Conservation (phyloP, 306 rosid species). For the Begonia fuchsioides region DNA sequence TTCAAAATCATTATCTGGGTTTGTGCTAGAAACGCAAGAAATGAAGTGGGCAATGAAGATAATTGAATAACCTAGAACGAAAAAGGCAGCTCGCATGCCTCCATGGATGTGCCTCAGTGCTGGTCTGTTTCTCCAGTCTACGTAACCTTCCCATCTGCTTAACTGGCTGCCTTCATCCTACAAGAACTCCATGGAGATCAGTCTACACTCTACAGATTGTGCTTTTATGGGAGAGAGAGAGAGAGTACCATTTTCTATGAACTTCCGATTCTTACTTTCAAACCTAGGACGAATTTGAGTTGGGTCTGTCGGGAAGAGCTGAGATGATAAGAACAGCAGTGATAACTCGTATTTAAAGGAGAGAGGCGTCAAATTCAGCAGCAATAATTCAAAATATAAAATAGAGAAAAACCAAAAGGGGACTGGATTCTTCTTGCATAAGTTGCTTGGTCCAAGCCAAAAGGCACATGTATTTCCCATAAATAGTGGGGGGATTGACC, state of each 20-base stretch:
- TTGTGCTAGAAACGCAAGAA: not conserved
- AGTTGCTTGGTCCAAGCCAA: too few species aligned
- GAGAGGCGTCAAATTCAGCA: too few species aligned
- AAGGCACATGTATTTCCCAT: too few species aligned
- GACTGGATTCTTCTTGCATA: too few species aligned
- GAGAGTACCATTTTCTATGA: conserved; percentile 25
- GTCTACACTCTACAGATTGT: not conserved
- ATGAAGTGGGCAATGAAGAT: not conserved
- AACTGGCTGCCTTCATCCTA: conserved; percentile 29
- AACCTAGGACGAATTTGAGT: conserved; percentile 15
- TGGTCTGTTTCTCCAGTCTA: conserved; percentile 65
- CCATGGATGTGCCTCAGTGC: conserved; percentile 66
- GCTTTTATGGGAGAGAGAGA: not conserved
- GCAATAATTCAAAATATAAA: too few species aligned
- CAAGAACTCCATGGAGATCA: not conserved
- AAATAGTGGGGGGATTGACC: not conserved
- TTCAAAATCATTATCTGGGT: conserved; percentile 1
- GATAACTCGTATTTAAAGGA: not conserved
- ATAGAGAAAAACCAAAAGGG: too few species aligned
- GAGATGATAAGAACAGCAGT: not conserved
- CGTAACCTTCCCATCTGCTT: conserved; percentile 74
- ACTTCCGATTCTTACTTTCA: not conserved
- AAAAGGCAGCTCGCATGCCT: conserved; percentile 81
- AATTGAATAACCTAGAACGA: conserved; percentile 50
- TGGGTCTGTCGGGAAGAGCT: conserved; percentile 9